Base-by-base conservation (phyloP, 139 green algal species). In the Haematococcus lacustris region DNA sequence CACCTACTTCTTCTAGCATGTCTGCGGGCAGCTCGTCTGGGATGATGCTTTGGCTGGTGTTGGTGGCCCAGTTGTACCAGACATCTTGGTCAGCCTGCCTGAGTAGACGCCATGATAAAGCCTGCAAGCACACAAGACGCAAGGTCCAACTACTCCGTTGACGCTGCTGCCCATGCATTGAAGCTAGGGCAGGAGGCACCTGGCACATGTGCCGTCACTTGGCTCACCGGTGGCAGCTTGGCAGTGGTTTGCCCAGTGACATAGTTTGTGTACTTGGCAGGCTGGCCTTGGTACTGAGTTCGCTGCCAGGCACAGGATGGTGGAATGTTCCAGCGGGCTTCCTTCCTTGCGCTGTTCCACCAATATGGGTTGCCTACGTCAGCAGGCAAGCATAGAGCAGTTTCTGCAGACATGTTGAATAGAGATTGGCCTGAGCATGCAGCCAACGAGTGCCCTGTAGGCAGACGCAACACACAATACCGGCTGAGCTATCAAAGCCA, bases 251-350 rank as follows among this genome's bases (percentile, higher is more conserved):
- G 78, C 23, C 73, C 66, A 26, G 78, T 83, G 41, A 83, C 41
- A 13, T 39, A 43, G 78, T 83, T 83, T 41, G 72, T 33, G 38
- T 83, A 83, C 34, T 78, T 72, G 59, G 61, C 51, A 35, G 78
- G 70, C 33, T 79, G 78, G 35, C 73, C 43, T 66, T 83, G 70
- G 33, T 73, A 37, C 37, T 80, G 70, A 9, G 80, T 34, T 6
- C 73, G 70, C 70, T 80, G 78, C 78, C 78, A 83, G 3, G 51
- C 78, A 66, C 74, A 80, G 1, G 70, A 78, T 3, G 78, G 66
- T 0, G 78, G 78, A 21, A 51, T 70, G 71, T 78, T 80, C 78
- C 78, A 84, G 57, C 78, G 78, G 38, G 53, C 68, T 61, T 84
- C 78, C 38, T 64, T 71, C 5, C 66, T 75, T 6, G 75, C n/a